These are phyloP conservation scores for Reticulascus tulasneorum DNA, from an alignment of 2,329 filamentous ascomycete species.

Conservation along the genomic window DNA sequence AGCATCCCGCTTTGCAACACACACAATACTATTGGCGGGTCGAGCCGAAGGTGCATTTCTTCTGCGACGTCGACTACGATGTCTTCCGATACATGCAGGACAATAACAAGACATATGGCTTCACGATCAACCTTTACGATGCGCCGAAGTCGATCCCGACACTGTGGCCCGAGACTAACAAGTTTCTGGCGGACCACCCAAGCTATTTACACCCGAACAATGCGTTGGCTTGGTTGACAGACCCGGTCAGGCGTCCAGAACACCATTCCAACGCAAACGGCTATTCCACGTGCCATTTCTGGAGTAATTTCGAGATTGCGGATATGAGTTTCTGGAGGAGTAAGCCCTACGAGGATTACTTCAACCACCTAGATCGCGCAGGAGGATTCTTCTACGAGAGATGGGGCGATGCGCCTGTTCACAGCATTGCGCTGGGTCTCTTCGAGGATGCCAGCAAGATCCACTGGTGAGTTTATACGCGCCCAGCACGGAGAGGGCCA, in stretches of 20 bases:
- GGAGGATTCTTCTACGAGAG: conserved; percentile 98
- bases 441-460: conserved; percentile 90
- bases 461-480: conserved; percentile 70
- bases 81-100: conserved; percentile 98
- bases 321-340: conserved; percentile 92
- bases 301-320: conserved; percentile 97
- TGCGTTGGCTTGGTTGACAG: conserved; percentile 82
- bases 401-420: conserved; percentile 97
- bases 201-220: conserved; percentile 79
- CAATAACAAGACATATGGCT: conserved; percentile 98
- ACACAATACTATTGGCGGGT: conserved; percentile 97
- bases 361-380: conserved; percentile 87
- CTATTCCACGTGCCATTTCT: conserved; percentile 98
- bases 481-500: not conserved
- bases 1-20: conserved; percentile 80
- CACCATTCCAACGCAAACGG: conserved; percentile 81
- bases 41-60: conserved; percentile 97
- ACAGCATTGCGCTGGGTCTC: conserved; percentile 86
- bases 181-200: conserved; percentile 82
- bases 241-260: conserved; percentile 70
- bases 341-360: conserved; percentile 89
- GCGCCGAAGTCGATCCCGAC: conserved; percentile 79
- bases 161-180: conserved; percentile 92
- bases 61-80: conserved; percentile 98
- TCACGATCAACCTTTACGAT: conserved; percentile 97